A percentile compares a stretch with the other conserved stretches of the same genome.
Evolutionary conservation across 2,329 filamentous ascomycete species (phyloP).

Genomic region (Bipolaris gigantea): DNA sequence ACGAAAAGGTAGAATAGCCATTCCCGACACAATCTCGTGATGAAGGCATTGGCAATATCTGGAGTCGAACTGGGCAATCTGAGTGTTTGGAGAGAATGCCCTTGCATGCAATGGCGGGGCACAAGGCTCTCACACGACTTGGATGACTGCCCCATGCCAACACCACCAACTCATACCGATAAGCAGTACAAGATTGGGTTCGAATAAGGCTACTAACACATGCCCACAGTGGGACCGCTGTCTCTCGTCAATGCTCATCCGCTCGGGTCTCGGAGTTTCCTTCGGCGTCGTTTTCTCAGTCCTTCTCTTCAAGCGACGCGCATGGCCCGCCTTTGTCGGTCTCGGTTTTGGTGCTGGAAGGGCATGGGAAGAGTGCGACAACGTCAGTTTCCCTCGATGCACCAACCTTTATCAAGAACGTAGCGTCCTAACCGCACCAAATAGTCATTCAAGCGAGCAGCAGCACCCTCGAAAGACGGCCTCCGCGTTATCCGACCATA

Average conservation of each 20-base stretch:
- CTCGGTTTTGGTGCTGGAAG: slow-evolving; percentile 93
- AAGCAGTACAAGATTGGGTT: not conserved
- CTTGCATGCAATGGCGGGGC: not conserved
- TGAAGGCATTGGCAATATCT: not conserved
- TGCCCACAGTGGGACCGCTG: slow-evolving; percentile 90
- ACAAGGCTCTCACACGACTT: slow-evolving; percentile 17
- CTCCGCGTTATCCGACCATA: slow-evolving; percentile 53
- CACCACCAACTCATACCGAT: not conserved
- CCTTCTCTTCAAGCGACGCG: slow-evolving; percentile 94
- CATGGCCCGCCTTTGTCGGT: slow-evolving; percentile 95
- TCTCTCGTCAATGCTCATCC: slow-evolving; percentile 95
- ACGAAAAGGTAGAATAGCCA: slow-evolving; percentile 80
- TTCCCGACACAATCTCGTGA: not conserved
- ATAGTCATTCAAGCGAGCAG: slow-evolving; percentile 57
- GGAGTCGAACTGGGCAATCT: not conserved
- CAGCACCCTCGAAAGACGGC: slow-evolving; percentile 52
- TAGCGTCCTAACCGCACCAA: slow-evolving; percentile 7
- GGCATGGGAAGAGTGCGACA: slow-evolving; percentile 98
- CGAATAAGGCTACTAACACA: slow-evolving; percentile 24
- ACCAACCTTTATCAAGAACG: not conserved
- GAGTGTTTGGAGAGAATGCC: not conserved
- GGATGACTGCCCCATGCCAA: not conserved
- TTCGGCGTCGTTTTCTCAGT: slow-evolving; percentile 99
- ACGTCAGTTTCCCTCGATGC: slow-evolving; percentile 45
- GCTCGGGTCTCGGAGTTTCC: slow-evolving; percentile 90